phyloP scores from a whole-genome alignment of 306 rosid species.

The Sesbania bispinosa region DNA sequence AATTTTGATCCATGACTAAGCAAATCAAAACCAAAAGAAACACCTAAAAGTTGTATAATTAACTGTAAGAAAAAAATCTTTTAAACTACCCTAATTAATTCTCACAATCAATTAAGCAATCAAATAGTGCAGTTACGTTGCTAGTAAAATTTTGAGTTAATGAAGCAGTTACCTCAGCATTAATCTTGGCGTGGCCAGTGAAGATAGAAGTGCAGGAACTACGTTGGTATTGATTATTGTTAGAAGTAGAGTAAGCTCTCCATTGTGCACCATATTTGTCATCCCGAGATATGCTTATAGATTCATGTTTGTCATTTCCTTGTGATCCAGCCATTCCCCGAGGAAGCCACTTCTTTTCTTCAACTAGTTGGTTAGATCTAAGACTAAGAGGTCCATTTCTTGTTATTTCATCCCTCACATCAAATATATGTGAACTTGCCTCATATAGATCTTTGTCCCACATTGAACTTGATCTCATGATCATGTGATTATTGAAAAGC shows the following conservation, averaged over 20 bases:
- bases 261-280: conserved; percentile 20
- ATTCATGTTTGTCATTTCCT: conserved; percentile 14
- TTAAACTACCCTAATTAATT: not conserved
- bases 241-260: conserved; percentile 19
- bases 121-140: not conserved
- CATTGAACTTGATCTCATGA: conserved; percentile 31
- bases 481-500: conserved; percentile 18
- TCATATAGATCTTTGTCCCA: conserved; percentile 24
- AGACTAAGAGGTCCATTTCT: conserved; percentile 23
- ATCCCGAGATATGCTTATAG: conserved; percentile 13
- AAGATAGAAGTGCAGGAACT: conserved; percentile 16
- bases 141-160: not conserved
- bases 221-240: conserved; percentile 27
- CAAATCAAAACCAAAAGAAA: no score
- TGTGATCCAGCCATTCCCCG: conserved; percentile 15
- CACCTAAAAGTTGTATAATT: not conserved
- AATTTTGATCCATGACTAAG: no score
- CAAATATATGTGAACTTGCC: conserved; percentile 28
- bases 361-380: conserved; percentile 24
- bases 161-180: conserved; percentile 25
- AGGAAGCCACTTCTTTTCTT: conserved; percentile 36
- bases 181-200: conserved; percentile 17
- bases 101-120: not conserved
- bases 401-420: conserved; percentile 27
- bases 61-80: not conserved